These are phyloP conservation scores for Xenosphaeropsis pyriputrescens DNA, from an alignment of 2,329 filamentous ascomycete genomes.

Conservation along the genomic window DNA sequence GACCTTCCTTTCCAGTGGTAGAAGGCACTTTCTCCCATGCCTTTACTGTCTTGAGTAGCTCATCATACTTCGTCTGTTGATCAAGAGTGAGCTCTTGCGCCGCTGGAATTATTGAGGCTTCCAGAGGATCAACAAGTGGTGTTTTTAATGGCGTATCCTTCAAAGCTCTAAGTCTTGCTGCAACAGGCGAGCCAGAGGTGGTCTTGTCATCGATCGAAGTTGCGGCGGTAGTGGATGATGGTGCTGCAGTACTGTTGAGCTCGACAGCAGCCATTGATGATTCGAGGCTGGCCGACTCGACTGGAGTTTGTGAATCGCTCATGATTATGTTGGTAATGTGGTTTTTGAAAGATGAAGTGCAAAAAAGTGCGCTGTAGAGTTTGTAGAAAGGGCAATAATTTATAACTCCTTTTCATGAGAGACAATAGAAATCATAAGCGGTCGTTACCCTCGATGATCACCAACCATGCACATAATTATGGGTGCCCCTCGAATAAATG, in stretches of 20 bases:
- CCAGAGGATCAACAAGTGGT: slow-evolving; percentile 14
- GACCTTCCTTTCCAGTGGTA: slow-evolving; percentile 39
- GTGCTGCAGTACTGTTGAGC: neutral
- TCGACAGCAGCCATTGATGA: slow-evolving; percentile 1
- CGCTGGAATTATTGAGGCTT: slow-evolving; percentile 29
- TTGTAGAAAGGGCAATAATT: too few species aligned
- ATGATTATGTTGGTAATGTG: too few species aligned
- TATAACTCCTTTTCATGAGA: too few species aligned
- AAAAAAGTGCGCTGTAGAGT: too few species aligned
- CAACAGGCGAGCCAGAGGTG: neutral
- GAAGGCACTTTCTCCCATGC: slow-evolving; percentile 58
- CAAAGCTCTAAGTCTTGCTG: neutral
- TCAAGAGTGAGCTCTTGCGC: slow-evolving; percentile 50
- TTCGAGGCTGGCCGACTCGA: neutral
- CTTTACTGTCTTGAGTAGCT: slow-evolving; percentile 55
- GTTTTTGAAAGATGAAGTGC: too few species aligned
- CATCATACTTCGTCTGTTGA: slow-evolving; percentile 69
- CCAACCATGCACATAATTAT: too few species aligned
- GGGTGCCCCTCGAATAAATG: too few species aligned
- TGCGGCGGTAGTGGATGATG: neutral
- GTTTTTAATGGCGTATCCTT: slow-evolving; percentile 19
- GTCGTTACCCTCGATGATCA: too few species aligned
- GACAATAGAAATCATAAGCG: too few species aligned
- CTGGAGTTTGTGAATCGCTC: neutral
- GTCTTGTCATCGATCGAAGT: neutral